Base-by-base conservation (phyloP, 78 protist genomes). In the Anaeramoeba flamelloides region DNA sequence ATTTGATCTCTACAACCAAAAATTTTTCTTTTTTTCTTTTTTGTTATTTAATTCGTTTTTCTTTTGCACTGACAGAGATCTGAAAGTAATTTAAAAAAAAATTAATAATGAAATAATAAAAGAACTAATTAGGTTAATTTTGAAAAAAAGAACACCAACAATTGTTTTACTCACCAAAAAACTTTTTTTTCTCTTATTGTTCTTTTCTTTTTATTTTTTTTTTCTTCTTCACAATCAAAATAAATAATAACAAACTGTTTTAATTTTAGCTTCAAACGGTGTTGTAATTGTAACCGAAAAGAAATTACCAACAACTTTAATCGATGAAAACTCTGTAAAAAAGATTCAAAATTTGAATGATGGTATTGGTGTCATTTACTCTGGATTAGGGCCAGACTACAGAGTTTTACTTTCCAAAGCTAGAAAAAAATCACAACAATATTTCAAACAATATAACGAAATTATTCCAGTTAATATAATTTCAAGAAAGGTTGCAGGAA, bases 261-360 rank as follows among this genome's bases (percentile, higher is more conserved):
- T 36, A 31, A 36, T 12, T 26, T 1, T 87, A 94, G 97, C 98
- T 31, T 82, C 79, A 39, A 91, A 98, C 79, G 99, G 99, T 1
- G 96, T 94, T 1, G 99, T 96, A 22, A 74, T 98, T 0, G 99
- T 94, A 17, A 89, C 98, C 0, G 99, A 96, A 81, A 96, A 94
- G 94, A 96, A 92, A 84, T 26, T 89, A 41, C 88, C 84, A 30
- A 76, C 97, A 3, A 26, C 75, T 2, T 89, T 98, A 12, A 81
- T 93, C 34, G 99, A 95, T 79, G 94, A 80, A 37, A 8, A 83
- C 40, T 74, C 92, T 2, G 74, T 95, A n/a, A 77, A 81, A 41
- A 94, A 94, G 88, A 83, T 95, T 26, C 1, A 75, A 38, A 12
- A 38, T 53, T 77, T 92, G 77, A 86, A 90, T 33, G 90, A 87